Conservation (phyloP, 1,284 basidiomycete genomes). For the Erythrobasidium hasegawianum region DNA sequence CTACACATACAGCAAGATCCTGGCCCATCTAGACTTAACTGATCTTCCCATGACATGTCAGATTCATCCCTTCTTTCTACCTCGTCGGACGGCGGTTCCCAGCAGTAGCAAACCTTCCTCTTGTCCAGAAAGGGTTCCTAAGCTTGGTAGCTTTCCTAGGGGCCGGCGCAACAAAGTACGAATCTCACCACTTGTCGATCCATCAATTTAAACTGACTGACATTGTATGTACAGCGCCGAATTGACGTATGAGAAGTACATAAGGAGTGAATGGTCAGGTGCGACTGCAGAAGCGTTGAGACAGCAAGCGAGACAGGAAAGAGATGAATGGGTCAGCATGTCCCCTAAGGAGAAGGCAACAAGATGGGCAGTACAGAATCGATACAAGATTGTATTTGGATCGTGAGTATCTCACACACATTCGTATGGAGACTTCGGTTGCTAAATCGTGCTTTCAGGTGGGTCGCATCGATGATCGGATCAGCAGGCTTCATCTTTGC, state of each 20-base stretch:
- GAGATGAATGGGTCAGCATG: conserved; percentile 28
- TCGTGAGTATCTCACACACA: conserved; percentile 2
- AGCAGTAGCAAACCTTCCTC: conserved; percentile 23
- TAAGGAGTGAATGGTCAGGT: conserved; percentile 21
- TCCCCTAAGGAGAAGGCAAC: conserved; percentile 25
- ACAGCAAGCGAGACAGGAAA: conserved; percentile 4
- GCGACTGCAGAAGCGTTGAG: conserved; percentile 15
- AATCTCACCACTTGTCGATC: too few species aligned
- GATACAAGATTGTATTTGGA: conserved; percentile 26
- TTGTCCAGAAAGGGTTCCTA: conserved; percentile 28
- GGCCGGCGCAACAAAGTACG: conserved; percentile 29
- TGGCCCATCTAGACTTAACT: background rate
- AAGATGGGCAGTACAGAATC: conserved; percentile 18
- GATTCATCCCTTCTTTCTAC: conserved; percentile 26
- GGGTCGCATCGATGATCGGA: conserved; percentile 31
- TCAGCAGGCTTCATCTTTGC: conserved; percentile 31
- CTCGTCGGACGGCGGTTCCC: conserved; percentile 27
- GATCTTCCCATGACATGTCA: conserved; percentile 1
- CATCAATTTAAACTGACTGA: background rate
- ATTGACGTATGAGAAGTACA: conserved; percentile 24
- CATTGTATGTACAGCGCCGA: conserved; percentile 10
- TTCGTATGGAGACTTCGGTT: background rate
- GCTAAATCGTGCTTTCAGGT: background rate
- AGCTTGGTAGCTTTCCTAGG: conserved; percentile 16
- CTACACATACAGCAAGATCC: background rate